Base-by-base conservation (phyloP, 1,139 yeast genomes). In the Candida pseudocylindracea region DNA sequence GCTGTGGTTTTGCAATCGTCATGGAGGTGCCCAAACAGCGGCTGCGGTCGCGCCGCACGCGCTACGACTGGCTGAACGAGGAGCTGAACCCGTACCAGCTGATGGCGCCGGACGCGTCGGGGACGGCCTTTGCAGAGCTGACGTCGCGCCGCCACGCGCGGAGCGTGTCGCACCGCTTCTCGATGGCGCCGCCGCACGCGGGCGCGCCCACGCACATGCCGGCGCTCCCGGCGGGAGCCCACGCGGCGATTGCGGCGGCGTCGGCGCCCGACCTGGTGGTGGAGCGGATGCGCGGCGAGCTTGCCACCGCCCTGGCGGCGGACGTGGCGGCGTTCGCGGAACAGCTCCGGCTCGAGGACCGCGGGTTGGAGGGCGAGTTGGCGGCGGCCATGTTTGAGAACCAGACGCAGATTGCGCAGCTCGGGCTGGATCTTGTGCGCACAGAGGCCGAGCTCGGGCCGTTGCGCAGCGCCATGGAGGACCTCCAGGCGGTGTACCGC, bases 311-410 rank as follows among this genome's bases (percentile, higher is more conserved):
- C 6, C 20, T 15, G 20, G 20, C 20, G 6, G 57, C 69, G 1
- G 81, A 74, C 39, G 72, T 81, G 31, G 81, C 78, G 40, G 70
- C 66, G 36, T 79, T 74, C 48, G 72, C 72, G 35, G 67, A 71
- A 29, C 61, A 62, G 34, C 57, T 81, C 38, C 45, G 55, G 4
- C 54, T 60, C 30, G 62, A 76, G 42, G 65, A 70, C 32, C 55
- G 58, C 10, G 51, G 63, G 34, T 64, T 76, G 28, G 63, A 65
- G n/a, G 55, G 59, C 30, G 81, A 76, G 38, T 69, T 80, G 37
- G 74, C 74, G 45, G 55, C 54, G 26, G 68, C 69, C 37, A 66
- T 81, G 36, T 67, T 74, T 42, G 69, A 67, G 42, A 80, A 81
- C 37, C 83, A 78, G 45, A 68, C 67, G 42, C 72, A 79, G 37